Evolutionary conservation across 23 red algal genomes (phyloP), one percentile per base, ranked within the genome.

Genomic region (Gracilaria gracilis): DNA sequence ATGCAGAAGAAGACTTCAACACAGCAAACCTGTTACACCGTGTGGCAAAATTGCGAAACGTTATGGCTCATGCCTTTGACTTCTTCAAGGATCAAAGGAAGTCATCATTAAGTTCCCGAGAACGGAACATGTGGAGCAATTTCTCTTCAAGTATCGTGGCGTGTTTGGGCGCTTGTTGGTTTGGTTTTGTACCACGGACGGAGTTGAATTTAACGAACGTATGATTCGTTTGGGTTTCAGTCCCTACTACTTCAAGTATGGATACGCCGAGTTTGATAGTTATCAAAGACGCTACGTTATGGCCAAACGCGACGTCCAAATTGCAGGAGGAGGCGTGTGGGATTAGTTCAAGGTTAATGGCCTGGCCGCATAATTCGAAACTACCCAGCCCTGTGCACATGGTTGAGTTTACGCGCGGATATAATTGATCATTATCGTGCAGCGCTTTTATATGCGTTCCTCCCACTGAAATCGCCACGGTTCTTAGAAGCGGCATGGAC

Each of bases 161-260:
- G 39, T 25, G 4, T 84, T 66, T 44, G 80, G 80, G 20, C 21
- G 80, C 16, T 34, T 62, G 25, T 66, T 84, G 39, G 80, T 84
- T 21, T 84, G 80, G 51, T 12, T 84, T 36, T 39, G 51, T 79
- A 40, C 38, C 12, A 5, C 51, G 14, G 80, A 84, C 24, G 80
- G 80, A 39, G 80, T 84, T 46, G 80, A 65, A 6, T 84, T 64
- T 19, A 55, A 51, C 2, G 80, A 84, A 67, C 54, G n/a, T n/a
- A 84, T 84, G 80, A 84, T 84, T 64, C 48, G 80, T 8, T 66
- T 39, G 40, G 80, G 55, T 4, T 84, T 34, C 39, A 66, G 57
- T 20, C 80, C 80, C 11, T 84, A 84, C 58, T 84, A 66, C 33
- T 65, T 6, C 80, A 84, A 84, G 32, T 84, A 84, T 64, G 80